phyloP scores from a whole-genome alignment of 208 protist species.

The Leishmania gerbilli region DNA sequence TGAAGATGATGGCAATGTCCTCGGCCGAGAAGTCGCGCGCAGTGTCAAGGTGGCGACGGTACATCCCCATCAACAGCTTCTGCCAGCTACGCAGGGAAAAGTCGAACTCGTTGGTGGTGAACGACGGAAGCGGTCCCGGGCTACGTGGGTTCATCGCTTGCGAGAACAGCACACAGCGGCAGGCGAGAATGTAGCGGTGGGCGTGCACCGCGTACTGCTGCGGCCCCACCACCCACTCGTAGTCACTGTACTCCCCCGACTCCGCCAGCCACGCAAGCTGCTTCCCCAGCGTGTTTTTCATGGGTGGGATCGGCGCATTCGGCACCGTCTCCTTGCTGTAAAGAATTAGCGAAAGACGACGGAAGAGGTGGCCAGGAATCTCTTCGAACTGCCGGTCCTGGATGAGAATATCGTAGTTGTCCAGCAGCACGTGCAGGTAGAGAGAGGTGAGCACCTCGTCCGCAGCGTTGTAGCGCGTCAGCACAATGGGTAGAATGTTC shows the following conservation, averaged over 20 bases:
- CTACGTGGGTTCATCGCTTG: conserved; percentile 62
- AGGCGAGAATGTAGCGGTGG: conserved; percentile 87
- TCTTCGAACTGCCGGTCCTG: conserved; percentile 88
- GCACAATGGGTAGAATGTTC: conserved; percentile 86
- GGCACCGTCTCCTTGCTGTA: conserved; percentile 70
- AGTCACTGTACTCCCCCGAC: conserved; percentile 86
- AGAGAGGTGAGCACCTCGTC: conserved; percentile 84
- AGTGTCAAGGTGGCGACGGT: conserved; percentile 74
- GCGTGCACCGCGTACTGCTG: conserved; percentile 66
- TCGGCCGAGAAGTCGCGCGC: conserved; percentile 75
- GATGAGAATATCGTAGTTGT: conserved; percentile 88
- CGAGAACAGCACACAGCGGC: conserved; percentile 77
- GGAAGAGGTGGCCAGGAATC: conserved; percentile 89
- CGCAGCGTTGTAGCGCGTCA: conserved; percentile 85
- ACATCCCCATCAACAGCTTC: conserved; percentile 75
- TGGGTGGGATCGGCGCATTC: conserved; percentile 55
- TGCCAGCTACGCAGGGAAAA: conserved; percentile 86
- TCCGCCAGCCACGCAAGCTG: conserved; percentile 84
- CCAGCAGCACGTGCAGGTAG: conserved; percentile 80
- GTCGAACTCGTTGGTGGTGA: conserved; percentile 73
- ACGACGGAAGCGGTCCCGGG: conserved; percentile 47
- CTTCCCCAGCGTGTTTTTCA: conserved; percentile 78
- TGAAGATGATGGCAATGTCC: conserved; percentile 86
- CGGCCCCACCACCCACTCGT: conserved; percentile 78
- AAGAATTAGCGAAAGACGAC: conserved; percentile 85